A percentile compares a stretch with the other conserved stretches of the same genome.
phyloP scores from a whole-genome alignment of 2,329 filamentous ascomycete genomes.

The Albifimbria verrucaria region DNA sequence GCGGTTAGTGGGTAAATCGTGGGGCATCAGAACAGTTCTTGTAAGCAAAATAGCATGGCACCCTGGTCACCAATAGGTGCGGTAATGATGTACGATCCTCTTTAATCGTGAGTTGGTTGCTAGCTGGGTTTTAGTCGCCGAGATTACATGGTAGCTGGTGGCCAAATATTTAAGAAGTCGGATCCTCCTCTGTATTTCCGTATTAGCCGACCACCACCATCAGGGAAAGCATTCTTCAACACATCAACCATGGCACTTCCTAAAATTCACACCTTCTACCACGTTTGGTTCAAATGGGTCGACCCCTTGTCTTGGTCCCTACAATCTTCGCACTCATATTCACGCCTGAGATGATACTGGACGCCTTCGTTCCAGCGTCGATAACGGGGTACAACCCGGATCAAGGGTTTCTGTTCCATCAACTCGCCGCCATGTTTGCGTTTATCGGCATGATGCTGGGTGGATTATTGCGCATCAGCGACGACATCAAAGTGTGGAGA shows the following conservation, averaged over 20 bases:
- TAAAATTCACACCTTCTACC: conserved; percentile 15
- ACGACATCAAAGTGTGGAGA: conserved; percentile 18
- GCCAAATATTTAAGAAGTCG: no score
- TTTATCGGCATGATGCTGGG: conserved; percentile 13
- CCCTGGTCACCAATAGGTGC: no score
- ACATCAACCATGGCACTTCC: conserved; percentile 4
- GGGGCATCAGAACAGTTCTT: no score
- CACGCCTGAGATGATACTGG: conserved; percentile 12
- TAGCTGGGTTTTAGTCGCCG: no score
- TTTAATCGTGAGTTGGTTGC: no score
- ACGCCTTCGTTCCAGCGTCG: conserved; percentile 12
- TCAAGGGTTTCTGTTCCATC: conserved; percentile 18
- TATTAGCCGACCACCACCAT: no score
- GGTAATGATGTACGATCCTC: no score
- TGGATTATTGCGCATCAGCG: conserved; percentile 9
- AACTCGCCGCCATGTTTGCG: conserved; percentile 14
- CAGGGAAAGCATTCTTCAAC: no score
- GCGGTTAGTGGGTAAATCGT: no score
- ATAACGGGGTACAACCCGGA: conserved; percentile 13
- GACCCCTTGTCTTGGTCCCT: conserved; percentile 12
- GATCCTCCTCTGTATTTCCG: no score
- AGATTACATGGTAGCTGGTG: no score
- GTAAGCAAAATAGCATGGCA: no score
- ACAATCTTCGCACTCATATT: conserved; percentile 14
- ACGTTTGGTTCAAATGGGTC: conserved; percentile 19